phyloP scores from a whole-genome alignment of 2,329 filamentous ascomycete species.

The Albophoma yamanashiensis region DNA sequence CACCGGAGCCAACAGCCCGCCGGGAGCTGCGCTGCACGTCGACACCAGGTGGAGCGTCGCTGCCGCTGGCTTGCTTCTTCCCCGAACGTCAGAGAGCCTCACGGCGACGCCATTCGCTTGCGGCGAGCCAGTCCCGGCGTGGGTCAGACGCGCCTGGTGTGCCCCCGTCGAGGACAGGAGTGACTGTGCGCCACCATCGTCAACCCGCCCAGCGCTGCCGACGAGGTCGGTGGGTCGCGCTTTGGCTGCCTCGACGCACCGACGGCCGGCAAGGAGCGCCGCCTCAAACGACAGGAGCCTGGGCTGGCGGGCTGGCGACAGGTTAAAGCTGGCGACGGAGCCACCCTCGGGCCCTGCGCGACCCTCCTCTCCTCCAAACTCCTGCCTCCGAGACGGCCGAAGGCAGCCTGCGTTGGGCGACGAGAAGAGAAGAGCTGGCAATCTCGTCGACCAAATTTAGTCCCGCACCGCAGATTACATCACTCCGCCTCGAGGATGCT shows the following conservation, averaged over 20 bases:
- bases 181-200: not conserved
- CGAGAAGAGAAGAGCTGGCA: too few species aligned
- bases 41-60: not conserved
- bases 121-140: not conserved
- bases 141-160: not conserved
- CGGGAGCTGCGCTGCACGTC: not conserved
- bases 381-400: not conserved
- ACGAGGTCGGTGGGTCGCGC: not conserved
- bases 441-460: not conserved
- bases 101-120: not conserved
- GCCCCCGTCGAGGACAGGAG: too few species aligned
- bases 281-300: not conserved
- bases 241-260: not conserved
- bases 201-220: not conserved
- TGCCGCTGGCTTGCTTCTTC: not conserved
- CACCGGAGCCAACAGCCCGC: not conserved
- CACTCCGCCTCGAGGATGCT: not conserved
- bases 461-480: not conserved
- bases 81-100: not conserved
- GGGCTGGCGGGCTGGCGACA: not conserved
- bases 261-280: not conserved
- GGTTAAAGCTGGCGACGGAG: not conserved
- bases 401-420: not conserved
- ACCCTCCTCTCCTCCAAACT: not conserved
- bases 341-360: not conserved